Evolutionary conservation across 2,329 filamentous ascomycete species (phyloP), one percentile per base, ranked within the genome.

Genomic region (Aureobasidium sp.): DNA sequence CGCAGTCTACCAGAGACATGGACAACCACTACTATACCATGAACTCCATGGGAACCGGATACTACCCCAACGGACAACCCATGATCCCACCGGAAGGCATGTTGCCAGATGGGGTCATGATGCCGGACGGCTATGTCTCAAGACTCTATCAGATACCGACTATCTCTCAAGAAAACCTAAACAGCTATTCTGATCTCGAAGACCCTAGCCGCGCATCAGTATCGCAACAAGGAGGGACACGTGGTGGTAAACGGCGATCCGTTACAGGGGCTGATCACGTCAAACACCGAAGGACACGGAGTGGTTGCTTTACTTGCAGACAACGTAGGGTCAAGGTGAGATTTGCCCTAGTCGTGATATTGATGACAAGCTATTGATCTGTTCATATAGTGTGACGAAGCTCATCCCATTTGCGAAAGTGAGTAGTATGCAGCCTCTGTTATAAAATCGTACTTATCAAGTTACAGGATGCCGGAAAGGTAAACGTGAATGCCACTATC

Each of bases 221-320:
- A 6, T 66, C 71, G 43, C 66, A 68, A 51, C 67, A 65, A 41
- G 66, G 62, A 44, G 61, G 65, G 37, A 48, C 67, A 53, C 67
- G 69, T 41, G 64, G 68, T n/a, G 57, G 60, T 20, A 62, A 62
- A 26, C 44, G 60, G 24, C 60, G 60, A 48, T 62, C 60, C 3
- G 34, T 62, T 3, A 53, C 60, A 13, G 51, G 51, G 5, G 29
- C 60, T 3, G 89, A 95, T 65, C 87, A 89, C 70, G 88, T 95
- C 67, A 97, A 97, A 75, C 93, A 97, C 73, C 88, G 92, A 65
- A 86, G 94, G 68, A 97, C 94, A 47, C 84, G 94, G 69, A 97
- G 92, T 66, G 94, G 94, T 32, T 99, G 94, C 77, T 97, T 84
- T 72, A 97, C 92, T 51, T 99, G 94, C 75, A 84, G 94, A 63